Conservation (phyloP, 345 rosid genomes). For the Pelargonium nanum region DNA sequence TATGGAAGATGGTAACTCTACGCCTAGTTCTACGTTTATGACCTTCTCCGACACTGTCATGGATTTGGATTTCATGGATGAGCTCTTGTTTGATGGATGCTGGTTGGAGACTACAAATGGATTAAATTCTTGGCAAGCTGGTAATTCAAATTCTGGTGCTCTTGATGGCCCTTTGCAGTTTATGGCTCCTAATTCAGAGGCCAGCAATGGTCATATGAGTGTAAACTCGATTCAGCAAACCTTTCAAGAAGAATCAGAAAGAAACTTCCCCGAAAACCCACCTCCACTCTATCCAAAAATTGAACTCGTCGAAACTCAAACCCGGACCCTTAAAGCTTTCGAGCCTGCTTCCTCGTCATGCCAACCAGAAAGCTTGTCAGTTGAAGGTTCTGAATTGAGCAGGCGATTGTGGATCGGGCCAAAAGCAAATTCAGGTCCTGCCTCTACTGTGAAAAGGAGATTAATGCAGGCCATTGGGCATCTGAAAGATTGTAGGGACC, state of each 20-base stretch:
- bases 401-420: constrained; percentile 68
- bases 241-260: constrained; percentile 22
- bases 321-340: constrained; percentile 15
- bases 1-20: constrained; percentile 47
- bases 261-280: constrained; percentile 14
- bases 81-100: constrained; percentile 73
- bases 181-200: constrained; percentile 20
- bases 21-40: constrained; percentile 35
- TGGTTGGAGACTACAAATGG: constrained; percentile 60
- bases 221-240: constrained; percentile 18
- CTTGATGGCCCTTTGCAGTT: constrained; percentile 15
- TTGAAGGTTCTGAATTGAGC: constrained; percentile 35
- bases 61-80: constrained; percentile 88
- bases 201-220: constrained; percentile 14
- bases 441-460: constrained; percentile 48
- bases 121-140: constrained; percentile 27
- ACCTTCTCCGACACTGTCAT: constrained; percentile 40
- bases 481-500: constrained; percentile 47
- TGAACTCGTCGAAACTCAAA: constrained; percentile 13
- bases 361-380: constrained; percentile 22
- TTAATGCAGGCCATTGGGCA: constrained; percentile 37
- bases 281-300: constrained; percentile 14
- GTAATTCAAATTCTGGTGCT: constrained; percentile 21
- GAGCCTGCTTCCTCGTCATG: constrained; percentile 20
- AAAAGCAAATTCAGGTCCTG: constrained; percentile 16